Percentiles rank a stretch among this genome's conserved stretches.
These are phyloP conservation scores for Penicillium thymicola DNA, from an alignment of 2,329 filamentous ascomycete species.

Conservation along the genomic window DNA sequence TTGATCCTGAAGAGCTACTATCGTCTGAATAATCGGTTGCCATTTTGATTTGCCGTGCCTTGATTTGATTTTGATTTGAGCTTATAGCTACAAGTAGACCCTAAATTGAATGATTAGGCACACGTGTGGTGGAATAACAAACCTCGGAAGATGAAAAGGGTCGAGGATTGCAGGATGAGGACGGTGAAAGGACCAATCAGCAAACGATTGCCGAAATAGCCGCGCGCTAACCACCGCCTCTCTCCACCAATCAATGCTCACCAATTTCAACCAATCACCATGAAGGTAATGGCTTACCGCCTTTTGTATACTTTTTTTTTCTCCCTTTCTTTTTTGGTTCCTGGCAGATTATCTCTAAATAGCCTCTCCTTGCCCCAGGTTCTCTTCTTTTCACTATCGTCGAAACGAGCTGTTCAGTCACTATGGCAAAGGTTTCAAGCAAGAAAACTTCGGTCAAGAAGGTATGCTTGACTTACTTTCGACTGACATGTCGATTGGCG, in stretches of 20 bases:
- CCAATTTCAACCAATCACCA: slow-evolving; percentile 21
- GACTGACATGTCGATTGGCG: background rate
- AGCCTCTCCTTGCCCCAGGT: slow-evolving; percentile 2
- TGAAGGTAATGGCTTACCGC: slow-evolving; percentile 21
- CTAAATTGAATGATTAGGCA: background rate
- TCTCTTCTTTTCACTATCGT: background rate
- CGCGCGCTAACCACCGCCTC: background rate
- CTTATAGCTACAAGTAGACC: no score
- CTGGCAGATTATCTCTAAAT: slow-evolving; percentile 12
- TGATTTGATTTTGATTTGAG: background rate
- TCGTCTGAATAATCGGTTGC: background rate
- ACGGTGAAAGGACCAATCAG: background rate
- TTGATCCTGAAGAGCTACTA: background rate
- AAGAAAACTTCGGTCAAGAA: slow-evolving; percentile 28
- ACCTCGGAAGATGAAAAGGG: no score
- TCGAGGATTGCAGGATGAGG: no score
- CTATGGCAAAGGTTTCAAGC: slow-evolving; percentile 29
- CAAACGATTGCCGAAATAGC: background rate
- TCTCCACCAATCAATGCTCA: background rate
- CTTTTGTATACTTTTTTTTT: slow-evolving; percentile 22
- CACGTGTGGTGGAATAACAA: background rate
- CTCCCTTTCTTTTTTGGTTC: slow-evolving; percentile 22
- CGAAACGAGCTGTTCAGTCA: background rate
- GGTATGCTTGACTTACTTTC: slow-evolving; percentile 5
- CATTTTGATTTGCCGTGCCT: no score